Conservation (phyloP, 345 rosid species). For the Jatropha curcas region DNA sequence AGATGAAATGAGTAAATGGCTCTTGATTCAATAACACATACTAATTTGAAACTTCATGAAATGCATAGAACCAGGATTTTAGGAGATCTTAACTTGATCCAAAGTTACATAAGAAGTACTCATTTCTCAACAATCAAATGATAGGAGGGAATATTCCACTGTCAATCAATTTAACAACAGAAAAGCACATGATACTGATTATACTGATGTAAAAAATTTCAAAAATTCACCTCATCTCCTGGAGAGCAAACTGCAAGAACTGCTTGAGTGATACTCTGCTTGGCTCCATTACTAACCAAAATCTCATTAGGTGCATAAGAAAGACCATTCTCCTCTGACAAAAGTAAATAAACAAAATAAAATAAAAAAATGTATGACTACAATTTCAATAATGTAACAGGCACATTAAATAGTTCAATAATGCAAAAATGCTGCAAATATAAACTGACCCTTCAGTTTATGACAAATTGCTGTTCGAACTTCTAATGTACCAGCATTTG, state of each 20-base stretch:
- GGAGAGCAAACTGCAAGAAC: slow-evolving; percentile 91
- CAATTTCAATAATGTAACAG: background rate
- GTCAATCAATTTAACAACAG: background rate
- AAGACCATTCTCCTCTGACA: slow-evolving; percentile 82
- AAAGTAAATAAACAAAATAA: background rate
- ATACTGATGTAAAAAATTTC: background rate
- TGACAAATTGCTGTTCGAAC: slow-evolving; percentile 83
- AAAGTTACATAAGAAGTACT: background rate
- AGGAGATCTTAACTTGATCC: background rate
- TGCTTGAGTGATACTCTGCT: slow-evolving; percentile 79
- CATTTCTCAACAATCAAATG: background rate
- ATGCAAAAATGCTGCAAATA: background rate
- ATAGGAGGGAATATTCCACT: background rate
- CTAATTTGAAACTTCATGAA: background rate
- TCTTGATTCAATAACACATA: background rate
- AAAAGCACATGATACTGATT: background rate
- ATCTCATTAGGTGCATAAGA: slow-evolving; percentile 80
- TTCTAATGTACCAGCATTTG: slow-evolving; percentile 85
- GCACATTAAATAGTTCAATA: background rate
- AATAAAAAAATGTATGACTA: background rate
- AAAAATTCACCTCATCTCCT: slow-evolving; percentile 78
- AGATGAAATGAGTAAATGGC: background rate
- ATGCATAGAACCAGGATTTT: background rate
- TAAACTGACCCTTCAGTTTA: slow-evolving; percentile 64
- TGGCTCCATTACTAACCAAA: slow-evolving; percentile 95